Evolutionary conservation across 2,329 filamentous ascomycete genomes (phyloP), one percentile per base, ranked within the genome.

Genomic region (Xylaria sp.): DNA sequence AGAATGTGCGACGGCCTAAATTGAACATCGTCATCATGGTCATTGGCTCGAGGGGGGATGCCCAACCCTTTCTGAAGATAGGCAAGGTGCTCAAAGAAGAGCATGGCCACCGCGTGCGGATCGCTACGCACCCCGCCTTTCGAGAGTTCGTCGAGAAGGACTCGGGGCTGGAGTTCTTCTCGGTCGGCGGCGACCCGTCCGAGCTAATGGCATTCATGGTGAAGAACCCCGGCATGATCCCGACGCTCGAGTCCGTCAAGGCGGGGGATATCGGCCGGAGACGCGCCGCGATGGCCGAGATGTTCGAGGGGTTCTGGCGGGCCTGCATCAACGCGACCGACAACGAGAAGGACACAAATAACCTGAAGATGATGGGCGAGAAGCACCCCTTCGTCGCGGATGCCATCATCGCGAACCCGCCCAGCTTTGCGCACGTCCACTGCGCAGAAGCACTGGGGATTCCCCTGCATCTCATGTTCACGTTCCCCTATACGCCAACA

Each of bases 121-220:
- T 93, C 45, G 90, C 90, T 1, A 92, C 89, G 0, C 90, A 93
- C 65, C 88, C 89, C 1, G 85, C 85, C 0, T 93, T 93, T 69
- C 85, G 85, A 44, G 83, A 90, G 0, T 91, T 92, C 63, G 83
- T 93, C 1, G 81, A 90, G 63, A 80, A 87, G 44, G 87, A 91
- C 57, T 85, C 79, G 0, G 87, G 85, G 0, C 77, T 93, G 0
- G 90, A 93, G 63, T 93, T 93, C 73, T 93, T 92, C 71, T 87
- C 84, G 1, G 83, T 92, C 1, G 90, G 90, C 1, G 90, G 90
- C 1, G 86, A 93, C 63, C 90, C 90, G 1, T 84, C 87, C 0
- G 89, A 92, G 70, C 76, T 94, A 1, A 93, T 93, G 90, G 87
- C 88, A 0, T 93, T 92, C 69, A 93, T 94, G 90, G 89, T 92